phyloP scores from a whole-genome alignment of 768 basidiomycete species.

The Panaeolus papilionaceus region DNA sequence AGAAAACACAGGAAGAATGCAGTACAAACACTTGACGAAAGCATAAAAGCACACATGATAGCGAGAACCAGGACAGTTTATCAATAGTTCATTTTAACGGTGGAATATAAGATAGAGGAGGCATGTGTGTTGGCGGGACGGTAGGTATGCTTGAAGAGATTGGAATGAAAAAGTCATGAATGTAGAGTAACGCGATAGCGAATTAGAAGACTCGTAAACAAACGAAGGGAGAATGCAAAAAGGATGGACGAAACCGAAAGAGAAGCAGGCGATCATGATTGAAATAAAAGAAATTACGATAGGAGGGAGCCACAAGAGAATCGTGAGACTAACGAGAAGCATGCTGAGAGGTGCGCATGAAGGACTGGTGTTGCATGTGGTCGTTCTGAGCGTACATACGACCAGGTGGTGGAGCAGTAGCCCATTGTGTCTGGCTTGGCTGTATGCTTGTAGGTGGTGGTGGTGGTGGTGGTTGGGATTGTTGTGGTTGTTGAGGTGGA shows the following conservation, averaged over 20 bases:
- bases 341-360: conserved; percentile 50
- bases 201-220: not conserved
- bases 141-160: not conserved
- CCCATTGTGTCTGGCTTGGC: conserved; percentile 14
- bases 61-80: not conserved
- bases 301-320: conserved; percentile 22
- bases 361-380: conserved; percentile 50
- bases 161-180: not conserved
- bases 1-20: not conserved
- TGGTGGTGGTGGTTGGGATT: conserved; percentile 19
- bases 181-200: not conserved
- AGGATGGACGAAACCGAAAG: not conserved
- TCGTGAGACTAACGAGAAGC: conserved; percentile 26
- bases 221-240: not conserved
- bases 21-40: conserved; percentile 11
- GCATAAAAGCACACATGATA: conserved; percentile 11
- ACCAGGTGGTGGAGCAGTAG: conserved; percentile 28
- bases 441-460: conserved; percentile 17
- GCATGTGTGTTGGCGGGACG: no score
- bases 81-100: not conserved
- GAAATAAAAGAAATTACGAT: conserved; percentile 1
- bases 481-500: conserved; percentile 18
- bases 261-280: not conserved
- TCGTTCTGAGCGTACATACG: conserved; percentile 33
- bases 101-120: not conserved